A percentile compares a stretch with the other conserved stretches of the same genome.
Evolutionary conservation across 345 rosid species (phyloP).

Genomic region (Salix arbutifolia): DNA sequence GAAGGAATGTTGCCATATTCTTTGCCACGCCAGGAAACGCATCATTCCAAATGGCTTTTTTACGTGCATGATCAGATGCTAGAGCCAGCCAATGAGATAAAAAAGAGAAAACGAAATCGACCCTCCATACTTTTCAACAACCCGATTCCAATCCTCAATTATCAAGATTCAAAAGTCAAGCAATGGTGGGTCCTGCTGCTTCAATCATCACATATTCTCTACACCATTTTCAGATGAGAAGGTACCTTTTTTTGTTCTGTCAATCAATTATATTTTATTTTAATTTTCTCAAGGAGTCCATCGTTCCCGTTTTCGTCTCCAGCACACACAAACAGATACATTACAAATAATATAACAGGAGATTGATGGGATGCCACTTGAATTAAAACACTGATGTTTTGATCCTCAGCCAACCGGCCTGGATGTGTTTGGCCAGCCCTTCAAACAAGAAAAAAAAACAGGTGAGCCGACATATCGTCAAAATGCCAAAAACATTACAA

Average conservation of each 20-base stretch:
- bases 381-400: not conserved
- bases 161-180: conserved; percentile 43
- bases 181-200: conserved; percentile 33
- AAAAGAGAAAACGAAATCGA: conserved; percentile 11
- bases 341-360: too few species aligned
- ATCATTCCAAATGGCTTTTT: not conserved
- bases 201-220: conserved; percentile 19
- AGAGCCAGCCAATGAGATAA: not conserved
- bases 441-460: not conserved
- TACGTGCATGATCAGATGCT: conserved; percentile 13
- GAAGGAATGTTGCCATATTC: not conserved
- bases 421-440: not conserved
- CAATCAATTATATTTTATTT: not conserved
- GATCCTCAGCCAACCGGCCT: not conserved
- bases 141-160: conserved; percentile 23
- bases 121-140: not conserved
- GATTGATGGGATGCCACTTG: not conserved
- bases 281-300: not conserved
- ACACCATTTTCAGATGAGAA: not conserved
- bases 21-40: not conserved
- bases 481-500: not conserved
- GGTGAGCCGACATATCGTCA: not conserved
- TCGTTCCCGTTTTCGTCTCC: too few species aligned
- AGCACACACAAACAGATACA: too few species aligned
- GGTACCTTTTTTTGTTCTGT: not conserved